Conservation (phyloP, 495 filamentous ascomycete genomes). For the Endocarpon pusillum region DNA sequence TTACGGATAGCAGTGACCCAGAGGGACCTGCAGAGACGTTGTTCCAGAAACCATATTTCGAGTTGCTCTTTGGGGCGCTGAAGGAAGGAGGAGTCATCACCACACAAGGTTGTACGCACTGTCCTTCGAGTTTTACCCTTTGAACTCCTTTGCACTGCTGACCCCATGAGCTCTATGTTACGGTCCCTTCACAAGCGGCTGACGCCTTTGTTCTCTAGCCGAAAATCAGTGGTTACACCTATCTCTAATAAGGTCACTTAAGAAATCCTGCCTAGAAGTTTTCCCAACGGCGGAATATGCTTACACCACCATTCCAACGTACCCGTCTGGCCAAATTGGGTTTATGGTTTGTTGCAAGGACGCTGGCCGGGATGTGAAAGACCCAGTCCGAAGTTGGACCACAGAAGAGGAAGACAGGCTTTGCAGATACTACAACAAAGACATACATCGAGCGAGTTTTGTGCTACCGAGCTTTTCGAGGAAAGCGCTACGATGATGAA, state of each 20-base stretch:
- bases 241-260: conserved; percentile 71
- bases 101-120: conserved; percentile 98
- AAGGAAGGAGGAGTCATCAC: conserved; percentile 95
- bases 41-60: conserved; percentile 98
- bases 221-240: conserved; percentile 99
- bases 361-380: conserved; percentile 57
- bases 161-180: conserved; percentile 5
- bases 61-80: conserved; percentile 75
- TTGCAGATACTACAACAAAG: conserved; percentile 89
- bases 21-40: conserved; percentile 90
- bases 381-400: conserved; percentile 62
- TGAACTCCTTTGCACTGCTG: conserved; percentile 5
- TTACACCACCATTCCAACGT: conserved; percentile 98
- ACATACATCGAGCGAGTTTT: conserved; percentile 89
- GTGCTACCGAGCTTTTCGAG: conserved; percentile 83
- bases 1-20: conserved; percentile 94
- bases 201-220: conserved; percentile 30
- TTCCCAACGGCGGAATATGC: conserved; percentile 97
- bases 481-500: conserved; percentile 40
- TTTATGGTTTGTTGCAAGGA: conserved; percentile 99
- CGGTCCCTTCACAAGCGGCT: conserved; percentile 2
- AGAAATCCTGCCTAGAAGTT: conserved; percentile 91
- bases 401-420: conserved; percentile 79
- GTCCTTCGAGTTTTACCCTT: conserved; percentile 27
- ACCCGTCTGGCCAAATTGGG: conserved; percentile 97